Evolutionary conservation across 345 rosid species (phyloP).

Genomic region (Rhizophora mangle): DNA sequence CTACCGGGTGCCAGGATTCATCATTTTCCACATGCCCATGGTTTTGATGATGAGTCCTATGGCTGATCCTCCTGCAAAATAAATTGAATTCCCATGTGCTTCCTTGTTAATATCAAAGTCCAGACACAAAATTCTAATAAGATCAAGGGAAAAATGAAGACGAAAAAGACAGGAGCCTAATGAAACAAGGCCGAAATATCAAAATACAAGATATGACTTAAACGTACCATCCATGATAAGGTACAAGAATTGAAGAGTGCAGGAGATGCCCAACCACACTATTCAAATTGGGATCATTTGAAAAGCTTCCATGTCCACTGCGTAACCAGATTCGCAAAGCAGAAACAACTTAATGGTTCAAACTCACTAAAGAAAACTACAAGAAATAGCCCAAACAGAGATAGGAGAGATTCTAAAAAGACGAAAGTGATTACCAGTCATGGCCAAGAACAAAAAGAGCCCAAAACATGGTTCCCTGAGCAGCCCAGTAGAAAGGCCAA

Average conservation of each 20-base stretch:
- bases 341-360: not conserved
- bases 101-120: not conserved
- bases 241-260: conserved; percentile 90
- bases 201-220: conserved; percentile 13
- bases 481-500: conserved; percentile 92
- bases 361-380: not conserved
- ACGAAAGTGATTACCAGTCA: conserved; percentile 52
- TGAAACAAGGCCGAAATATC: not conserved
- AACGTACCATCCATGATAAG: conserved; percentile 81
- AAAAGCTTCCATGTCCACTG: conserved; percentile 95
- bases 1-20: conserved; percentile 90
- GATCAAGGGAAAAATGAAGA: not conserved
- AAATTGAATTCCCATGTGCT: not conserved
- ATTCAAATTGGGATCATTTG: conserved; percentile 57
- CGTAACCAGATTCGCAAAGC: conserved; percentile 11
- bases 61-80: conserved; percentile 80
- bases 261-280: conserved; percentile 78
- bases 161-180: too few relatives aligned
- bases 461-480: conserved; percentile 96
- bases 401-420: not conserved
- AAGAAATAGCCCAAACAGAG: not conserved
- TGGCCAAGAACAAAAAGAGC: conserved; percentile 93
- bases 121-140: not conserved
- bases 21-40: conserved; percentile 93
- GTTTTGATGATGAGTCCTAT: conserved; percentile 91